Evolutionary conservation across 352 stramenopile species (phyloP).

Genomic region (Phytopythium aichiense): DNA sequence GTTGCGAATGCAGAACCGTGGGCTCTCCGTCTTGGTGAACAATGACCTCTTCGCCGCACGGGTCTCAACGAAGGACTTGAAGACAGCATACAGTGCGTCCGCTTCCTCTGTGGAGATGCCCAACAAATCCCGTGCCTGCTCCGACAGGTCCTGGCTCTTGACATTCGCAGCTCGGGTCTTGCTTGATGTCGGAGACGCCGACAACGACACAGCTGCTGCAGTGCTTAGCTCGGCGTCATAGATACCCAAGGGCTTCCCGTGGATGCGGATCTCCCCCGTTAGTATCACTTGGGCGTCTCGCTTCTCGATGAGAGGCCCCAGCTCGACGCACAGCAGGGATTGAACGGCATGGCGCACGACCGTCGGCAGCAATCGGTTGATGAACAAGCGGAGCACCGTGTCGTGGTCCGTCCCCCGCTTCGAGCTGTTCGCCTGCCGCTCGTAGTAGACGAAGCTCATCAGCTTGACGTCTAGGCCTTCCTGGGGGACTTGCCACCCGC

Average conservation of each 20-base stretch:
- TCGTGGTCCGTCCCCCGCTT: slow-evolving; percentile 64
- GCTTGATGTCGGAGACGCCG: not conserved
- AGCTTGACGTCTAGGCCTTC: slow-evolving; percentile 64
- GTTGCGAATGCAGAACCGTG: slow-evolving; percentile 54
- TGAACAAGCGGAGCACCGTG: slow-evolving; percentile 78
- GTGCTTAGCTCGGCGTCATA: slow-evolving; percentile 53
- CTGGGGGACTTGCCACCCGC: slow-evolving; percentile 53
- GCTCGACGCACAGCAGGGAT: slow-evolving; percentile 55
- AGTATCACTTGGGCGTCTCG: slow-evolving; percentile 55
- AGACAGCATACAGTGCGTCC: slow-evolving; percentile 37
- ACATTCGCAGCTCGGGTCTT: slow-evolving; percentile 5
- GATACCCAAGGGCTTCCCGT: slow-evolving; percentile 45
- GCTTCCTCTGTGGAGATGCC: slow-evolving; percentile 45
- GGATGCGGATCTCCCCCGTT: slow-evolving; percentile 58
- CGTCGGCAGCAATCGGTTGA: slow-evolving; percentile 63
- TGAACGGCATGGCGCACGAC: slow-evolving; percentile 57
- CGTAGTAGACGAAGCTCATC: slow-evolving; percentile 70
- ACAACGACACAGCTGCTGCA: not conserved
- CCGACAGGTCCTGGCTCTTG: slow-evolving; percentile 28
- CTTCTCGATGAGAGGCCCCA: slow-evolving; percentile 50
- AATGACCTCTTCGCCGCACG: slow-evolving; percentile 49
- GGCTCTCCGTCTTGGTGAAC: slow-evolving; percentile 34
- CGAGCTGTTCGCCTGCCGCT: slow-evolving; percentile 48
- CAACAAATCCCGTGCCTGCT: slow-evolving; percentile 46
- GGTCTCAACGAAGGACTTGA: slow-evolving; percentile 47